Evolutionary conservation across 257 asterid species (phyloP).

Genomic region (Nicotiana undulata): DNA sequence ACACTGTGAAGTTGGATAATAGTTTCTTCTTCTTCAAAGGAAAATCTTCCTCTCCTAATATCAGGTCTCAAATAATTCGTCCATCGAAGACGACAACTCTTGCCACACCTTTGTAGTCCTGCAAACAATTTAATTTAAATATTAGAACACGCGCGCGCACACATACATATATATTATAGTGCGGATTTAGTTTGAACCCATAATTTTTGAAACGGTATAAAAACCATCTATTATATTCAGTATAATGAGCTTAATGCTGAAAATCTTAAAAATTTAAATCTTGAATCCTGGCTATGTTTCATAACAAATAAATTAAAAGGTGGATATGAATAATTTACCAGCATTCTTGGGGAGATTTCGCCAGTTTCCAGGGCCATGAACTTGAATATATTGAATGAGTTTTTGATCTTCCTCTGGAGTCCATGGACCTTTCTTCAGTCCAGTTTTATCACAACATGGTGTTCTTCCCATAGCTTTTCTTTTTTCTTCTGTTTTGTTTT

Average conservation of each 20-base stretch:
- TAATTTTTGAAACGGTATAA: too few species aligned
- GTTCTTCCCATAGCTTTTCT: conserved; percentile 58
- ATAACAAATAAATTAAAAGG: too few species aligned
- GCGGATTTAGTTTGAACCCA: too few species aligned
- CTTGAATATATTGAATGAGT: conserved; percentile 45
- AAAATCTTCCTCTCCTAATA: conserved; percentile 78
- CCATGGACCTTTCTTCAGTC: conserved; percentile 87
- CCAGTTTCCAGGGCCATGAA: conserved; percentile 76
- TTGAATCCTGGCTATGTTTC: too few species aligned
- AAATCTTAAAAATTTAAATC: too few species aligned
- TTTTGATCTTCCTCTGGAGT: conserved; percentile 71
- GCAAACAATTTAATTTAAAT: not conserved
- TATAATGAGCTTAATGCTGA: too few species aligned
- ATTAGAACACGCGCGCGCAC: not conserved
- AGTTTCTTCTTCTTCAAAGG: conserved; percentile 80
- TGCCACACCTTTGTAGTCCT: conserved; percentile 83
- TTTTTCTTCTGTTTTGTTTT: not conserved
- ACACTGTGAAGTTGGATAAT: conserved; percentile 73
- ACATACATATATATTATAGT: too few species aligned
- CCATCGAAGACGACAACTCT: conserved; percentile 89
- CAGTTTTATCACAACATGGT: conserved; percentile 67
- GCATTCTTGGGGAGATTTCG: conserved; percentile 69
- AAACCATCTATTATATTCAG: too few species aligned
- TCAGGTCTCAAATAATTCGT: conserved; percentile 76
- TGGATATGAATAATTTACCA: conserved; percentile 26